phyloP scores from a whole-genome alignment of 192 early-diverging fungal genomes.

The Entrophospora sp. region DNA sequence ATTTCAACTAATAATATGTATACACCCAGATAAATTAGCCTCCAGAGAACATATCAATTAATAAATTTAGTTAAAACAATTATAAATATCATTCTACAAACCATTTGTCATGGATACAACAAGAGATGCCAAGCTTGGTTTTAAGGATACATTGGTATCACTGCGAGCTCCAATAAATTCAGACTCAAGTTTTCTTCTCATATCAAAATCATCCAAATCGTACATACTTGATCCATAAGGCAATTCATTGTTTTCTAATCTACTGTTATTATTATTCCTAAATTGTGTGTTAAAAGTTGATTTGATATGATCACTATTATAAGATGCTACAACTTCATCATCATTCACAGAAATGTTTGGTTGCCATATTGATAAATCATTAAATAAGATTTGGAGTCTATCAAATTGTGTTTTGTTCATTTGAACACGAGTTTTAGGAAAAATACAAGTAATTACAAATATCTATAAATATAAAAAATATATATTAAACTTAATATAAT shows the following conservation, averaged over 20 bases:
- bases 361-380: conserved; percentile 35
- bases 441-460: conserved; percentile 28
- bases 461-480: conserved; percentile 17
- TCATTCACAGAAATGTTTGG: conserved; percentile 23
- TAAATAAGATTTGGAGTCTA: conserved; percentile 29
- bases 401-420: conserved; percentile 29
- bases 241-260: too few species aligned
- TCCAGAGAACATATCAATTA: too few species aligned
- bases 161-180: not conserved
- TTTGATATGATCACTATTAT: too few species aligned
- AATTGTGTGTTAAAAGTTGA: too few species aligned
- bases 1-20: too few species aligned
- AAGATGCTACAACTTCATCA: too few species aligned
- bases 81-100: too few species aligned
- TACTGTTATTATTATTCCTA: too few species aligned
- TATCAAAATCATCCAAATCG: not conserved
- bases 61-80: too few species aligned
- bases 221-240: too few species aligned
- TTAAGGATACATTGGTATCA: not conserved
- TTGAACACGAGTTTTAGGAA: conserved; percentile 25
- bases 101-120: conserved; percentile 26
- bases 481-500: too few species aligned
- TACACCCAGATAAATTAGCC: too few species aligned
- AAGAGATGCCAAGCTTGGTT: conserved; percentile 30
- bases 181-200: not conserved